Base-by-base conservation (phyloP, 306 rosid species). In the Dicorynia guianensis region DNA sequence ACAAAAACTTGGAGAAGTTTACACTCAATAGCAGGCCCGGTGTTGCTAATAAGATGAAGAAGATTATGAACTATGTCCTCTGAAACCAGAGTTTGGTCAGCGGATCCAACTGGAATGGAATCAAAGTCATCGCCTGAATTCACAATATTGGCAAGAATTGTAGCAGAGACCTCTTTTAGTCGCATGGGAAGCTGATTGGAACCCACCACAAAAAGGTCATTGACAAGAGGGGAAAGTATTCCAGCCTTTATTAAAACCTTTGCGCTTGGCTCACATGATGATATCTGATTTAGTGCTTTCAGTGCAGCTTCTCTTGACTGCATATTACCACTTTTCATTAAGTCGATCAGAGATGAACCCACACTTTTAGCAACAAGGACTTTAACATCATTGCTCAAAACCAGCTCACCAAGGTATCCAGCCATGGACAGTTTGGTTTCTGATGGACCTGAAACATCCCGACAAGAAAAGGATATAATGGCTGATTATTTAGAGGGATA, bases 1-100 rank as follows among this genome's bases (percentile, higher is more conserved):
- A 92, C 99, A 81, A 95, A 96, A 78, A 90, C 98, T 80, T 95
- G 97, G 76, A 95, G 93, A 82, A 95, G 99, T 83, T 95, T 92
- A 88, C 98, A 84, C 77, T 85, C 97, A 30, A 95, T 95, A 67
- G 96, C 97, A 25, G 99, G 99, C 58, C 99, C 99, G 12, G 97
- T 95, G 86, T 95, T 95, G 86, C 99, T 95, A 69, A 92, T 95
- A 74, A 95, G 96, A 84, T 95, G 93, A 46, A 95, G 97, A 63
- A 95, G 90, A 76, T 87, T 90, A 84, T 91, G 97, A 72, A 95
- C 88, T 39, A 88, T 84, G 76, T 89, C 93, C 86, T 95, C 99
- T n/a, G 99, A 95, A 76, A 95, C 97, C 81, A 95, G 83, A 19
- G 97, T 92, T 76, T 92, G 97, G 74, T 92, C 79, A 72, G 86